A percentile compares a stretch with the other conserved stretches of the same genome.
phyloP scores from a whole-genome alignment of 352 stramenopile genomes.

The Pythium periplocum region DNA sequence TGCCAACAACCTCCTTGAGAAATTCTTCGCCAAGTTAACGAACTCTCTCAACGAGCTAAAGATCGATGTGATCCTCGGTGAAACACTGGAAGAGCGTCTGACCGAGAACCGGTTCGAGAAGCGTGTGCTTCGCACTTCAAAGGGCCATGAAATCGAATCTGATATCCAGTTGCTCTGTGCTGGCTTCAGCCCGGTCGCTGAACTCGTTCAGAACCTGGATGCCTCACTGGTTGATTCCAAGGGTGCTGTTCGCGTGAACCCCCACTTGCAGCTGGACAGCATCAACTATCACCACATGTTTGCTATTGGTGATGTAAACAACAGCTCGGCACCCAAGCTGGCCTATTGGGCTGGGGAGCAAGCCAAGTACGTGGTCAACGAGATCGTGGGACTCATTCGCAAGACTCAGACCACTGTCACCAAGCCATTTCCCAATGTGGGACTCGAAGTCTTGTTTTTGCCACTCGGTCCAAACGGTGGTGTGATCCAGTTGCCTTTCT shows the following conservation, averaged over 20 bases:
- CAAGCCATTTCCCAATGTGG: no score
- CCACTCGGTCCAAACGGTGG: conserved; percentile 46
- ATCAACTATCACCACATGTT: conserved; percentile 44
- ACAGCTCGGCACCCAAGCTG: conserved; percentile 43
- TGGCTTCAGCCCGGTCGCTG: conserved; percentile 19
- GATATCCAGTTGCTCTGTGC: conserved; percentile 50
- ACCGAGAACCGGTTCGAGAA: conserved; percentile 25
- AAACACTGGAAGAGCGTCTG: conserved; percentile 38
- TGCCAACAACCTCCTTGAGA: conserved; percentile 31
- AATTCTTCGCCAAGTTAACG: conserved; percentile 31
- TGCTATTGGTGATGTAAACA: conserved; percentile 44
- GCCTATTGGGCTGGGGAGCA: conserved; percentile 3
- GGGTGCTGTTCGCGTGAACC: conserved; percentile 44
- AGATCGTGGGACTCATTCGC: no score
- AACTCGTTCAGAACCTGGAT: conserved; percentile 33
- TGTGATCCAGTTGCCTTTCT: conserved; percentile 44
- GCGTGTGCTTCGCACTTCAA: conserved; percentile 29
- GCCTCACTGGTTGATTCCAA: conserved; percentile 26
- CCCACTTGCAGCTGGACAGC: conserved; percentile 37
- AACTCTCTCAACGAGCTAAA: conserved; percentile 24
- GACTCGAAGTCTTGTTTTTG: conserved; percentile 13
- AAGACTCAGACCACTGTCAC: no score
- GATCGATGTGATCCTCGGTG: conserved; percentile 42
- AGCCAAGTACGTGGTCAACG: not conserved
- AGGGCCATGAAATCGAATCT: conserved; percentile 33